Base-by-base conservation (phyloP, 805 yeast species). In the Kluyveromyces siamensis region DNA sequence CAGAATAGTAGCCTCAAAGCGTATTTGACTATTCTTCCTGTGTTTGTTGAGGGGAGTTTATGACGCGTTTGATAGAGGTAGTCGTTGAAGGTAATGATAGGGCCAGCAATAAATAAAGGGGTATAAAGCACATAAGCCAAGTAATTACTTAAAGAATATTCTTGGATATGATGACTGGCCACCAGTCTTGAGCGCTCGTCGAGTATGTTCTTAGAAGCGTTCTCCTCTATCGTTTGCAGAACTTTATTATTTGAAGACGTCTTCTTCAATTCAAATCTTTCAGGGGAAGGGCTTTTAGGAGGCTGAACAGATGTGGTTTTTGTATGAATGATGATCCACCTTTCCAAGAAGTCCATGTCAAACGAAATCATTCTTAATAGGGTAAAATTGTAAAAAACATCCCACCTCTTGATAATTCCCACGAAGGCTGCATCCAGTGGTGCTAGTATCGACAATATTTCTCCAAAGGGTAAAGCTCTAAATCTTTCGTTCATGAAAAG, bases 91-190 rank as follows among this genome's bases (percentile, higher is more conserved):
- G 98, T 86, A 40, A 93, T 62, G 16, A 93, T 81, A 21, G 99
- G 99, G 1, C 99, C 99, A 2, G 96, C 97, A 56, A 93, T 82
- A 66, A 86, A 87, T 44, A 93, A 69, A 2, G 99, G 99, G 0
- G 96, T 79, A 59, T 93, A 93, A 6, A 84, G 69, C 35, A 87
- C 63, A 61, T 89, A 93, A 0, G 95, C 82, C 40, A 88, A 51
- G 62, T 84, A 87, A 61, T 87, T 85, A 40, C 65, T 46, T n/a
- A 80, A 56, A 33, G 71, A 72, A 66, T 89, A 93, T 41, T 81
- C 87, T 1, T 67, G 56, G 0, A 80, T 47, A 1, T 80, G 81
- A 42, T 84, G 72, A 6, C 84, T 84, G 1, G 83, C 83, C 35
- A 73, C 74, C 43, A 85, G 69, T 55, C 96, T 71, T 45, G 77